phyloP scores from a whole-genome alignment of 805 yeast genomes.

The Aciculoconidium aculeatum region DNA sequence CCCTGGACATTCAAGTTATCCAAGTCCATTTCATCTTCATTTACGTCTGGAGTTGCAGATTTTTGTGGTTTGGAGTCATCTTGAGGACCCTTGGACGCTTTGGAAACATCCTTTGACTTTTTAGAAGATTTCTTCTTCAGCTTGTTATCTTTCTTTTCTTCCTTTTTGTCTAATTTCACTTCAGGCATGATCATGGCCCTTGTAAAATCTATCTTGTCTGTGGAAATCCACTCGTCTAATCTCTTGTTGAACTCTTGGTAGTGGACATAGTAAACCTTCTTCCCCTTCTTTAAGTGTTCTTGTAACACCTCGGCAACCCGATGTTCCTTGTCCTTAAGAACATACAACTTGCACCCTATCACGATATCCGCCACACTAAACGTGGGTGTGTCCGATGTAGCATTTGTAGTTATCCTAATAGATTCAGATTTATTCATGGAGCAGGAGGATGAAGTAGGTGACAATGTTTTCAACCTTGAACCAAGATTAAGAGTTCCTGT shows the following conservation, averaged over 20 bases:
- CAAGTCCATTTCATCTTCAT: conserved; percentile 73
- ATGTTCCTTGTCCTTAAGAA: conserved; percentile 71
- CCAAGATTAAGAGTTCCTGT: no score
- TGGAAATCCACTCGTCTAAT: conserved; percentile 88
- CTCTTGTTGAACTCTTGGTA: conserved; percentile 93
- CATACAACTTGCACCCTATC: conserved; percentile 79
- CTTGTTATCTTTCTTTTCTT: conserved; percentile 31
- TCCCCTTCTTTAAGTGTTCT: conserved; percentile 66
- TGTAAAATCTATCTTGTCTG: conserved; percentile 65
- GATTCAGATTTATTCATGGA: no score
- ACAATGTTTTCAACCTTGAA: no score
- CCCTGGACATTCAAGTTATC: conserved; percentile 87
- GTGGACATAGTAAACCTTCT: conserved; percentile 84
- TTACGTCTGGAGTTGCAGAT: conserved; percentile 23
- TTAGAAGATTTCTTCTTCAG: conserved; percentile 21
- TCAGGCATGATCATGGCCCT: conserved; percentile 69
- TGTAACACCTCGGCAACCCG: conserved; percentile 84
- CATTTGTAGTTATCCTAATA: no score
- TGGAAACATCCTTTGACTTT: conserved; percentile 12
- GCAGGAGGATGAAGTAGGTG: no score
- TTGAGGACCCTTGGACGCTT: conserved; percentile 18
- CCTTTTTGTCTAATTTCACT: conserved; percentile 46
- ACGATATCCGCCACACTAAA: conserved; percentile 45
- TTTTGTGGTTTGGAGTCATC: conserved; percentile 15
- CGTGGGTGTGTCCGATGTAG: conserved; percentile 1